Evolutionary conservation across 2,329 filamentous ascomycete genomes (phyloP), one percentile per base, ranked within the genome.

Genomic region (Arthrobotrys musiformis): DNA sequence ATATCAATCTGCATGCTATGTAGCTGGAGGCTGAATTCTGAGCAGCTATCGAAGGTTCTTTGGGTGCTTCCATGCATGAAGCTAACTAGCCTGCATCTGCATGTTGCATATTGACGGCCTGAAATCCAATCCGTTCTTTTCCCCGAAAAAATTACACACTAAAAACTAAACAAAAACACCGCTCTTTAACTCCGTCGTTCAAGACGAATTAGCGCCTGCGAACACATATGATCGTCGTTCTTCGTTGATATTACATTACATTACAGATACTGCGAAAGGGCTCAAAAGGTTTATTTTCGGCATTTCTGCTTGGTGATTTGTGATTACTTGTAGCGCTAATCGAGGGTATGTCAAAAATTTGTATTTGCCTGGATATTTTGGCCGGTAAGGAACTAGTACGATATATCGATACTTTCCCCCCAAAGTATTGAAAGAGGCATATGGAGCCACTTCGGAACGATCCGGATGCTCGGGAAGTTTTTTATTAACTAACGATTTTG

Each of bases 31-130:
- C 67, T 70, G 58, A 64, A 58, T 28, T 48, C 6, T 4, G 15
- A 22, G 15, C 9, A 33, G 19, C 19, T 58, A 40, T 58, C 33
- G 58, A 72, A 46, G 33, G 58, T 62, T 62, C 58, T 67, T 61
- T 50, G 50, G 54, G 54, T 50, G 44, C 56, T 75, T 75, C 70
- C 70, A 69, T 75, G 54, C 68, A 72, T 72, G 68, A 64, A 64
- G 68, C 68, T 72, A 70, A 35, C 56, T n/a, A n/a, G n/a, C n/a
- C n/a, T n/a, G n/a, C n/a, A n/a, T 35, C 48, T 72, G 68, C 68
- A 72, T 56, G 68, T 2, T 60, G 44, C 28, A 63, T 9, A 40
- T 56, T 72, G 68, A 40, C 58, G 48, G 58, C 48, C 48, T 37
- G 30, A 50, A 35, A 30, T 44, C 11, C n/a, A n/a, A n/a, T n/a